Base-by-base conservation (phyloP, 1,284 basidiomycete genomes). In the Microbotryum silenes-acaulis region DNA sequence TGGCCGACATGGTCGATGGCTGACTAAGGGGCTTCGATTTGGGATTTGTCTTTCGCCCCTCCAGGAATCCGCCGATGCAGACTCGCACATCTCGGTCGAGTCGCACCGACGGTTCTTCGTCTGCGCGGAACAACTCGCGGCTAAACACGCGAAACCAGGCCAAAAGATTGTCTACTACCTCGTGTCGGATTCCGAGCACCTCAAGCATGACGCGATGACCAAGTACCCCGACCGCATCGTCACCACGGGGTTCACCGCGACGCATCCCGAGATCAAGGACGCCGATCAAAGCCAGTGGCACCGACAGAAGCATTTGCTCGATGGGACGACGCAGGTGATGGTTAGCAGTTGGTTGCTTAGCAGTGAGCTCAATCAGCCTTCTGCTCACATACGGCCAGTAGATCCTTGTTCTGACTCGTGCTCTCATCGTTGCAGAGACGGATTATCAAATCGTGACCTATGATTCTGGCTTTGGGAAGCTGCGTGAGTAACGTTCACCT, bases 121-220 rank as follows among this genome's bases (percentile, higher is more conserved):
- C 37, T 66, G 64, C 52, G 64, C 64, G 3, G 56, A 57, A 6
- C 61, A 65, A 46, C 59, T 65, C 44, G 61, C 37, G 12, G 37
- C 37, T 42, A 42, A 14, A 42, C 61, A 61, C 59, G 64, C 64
- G 0, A 27, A 18, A 2, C 51, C 54, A 9, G 50, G 48, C 4
- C 64, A 66, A 37, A 48, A 46, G 16, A 33, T 66, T 25, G 51
- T 66, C 47, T 66, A 63, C 54, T 61, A 59, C 56, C 64, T 66
- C 57, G 61, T 65, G 1, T 60, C 60, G 25, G 64, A 65, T 51
- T 58, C 56, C 1, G 56, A 51, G 20, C 27, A 57, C 27, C 57
- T 66, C 51, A 66, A 66, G 45, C 25, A 21, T 1, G 64, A 66
- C 54, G 64, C 64, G 18, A 54, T 49, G 21, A 10, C 33, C 4